Base-by-base conservation (phyloP, 1,284 basidiomycete genomes). In the Ustilago sp. region DNA sequence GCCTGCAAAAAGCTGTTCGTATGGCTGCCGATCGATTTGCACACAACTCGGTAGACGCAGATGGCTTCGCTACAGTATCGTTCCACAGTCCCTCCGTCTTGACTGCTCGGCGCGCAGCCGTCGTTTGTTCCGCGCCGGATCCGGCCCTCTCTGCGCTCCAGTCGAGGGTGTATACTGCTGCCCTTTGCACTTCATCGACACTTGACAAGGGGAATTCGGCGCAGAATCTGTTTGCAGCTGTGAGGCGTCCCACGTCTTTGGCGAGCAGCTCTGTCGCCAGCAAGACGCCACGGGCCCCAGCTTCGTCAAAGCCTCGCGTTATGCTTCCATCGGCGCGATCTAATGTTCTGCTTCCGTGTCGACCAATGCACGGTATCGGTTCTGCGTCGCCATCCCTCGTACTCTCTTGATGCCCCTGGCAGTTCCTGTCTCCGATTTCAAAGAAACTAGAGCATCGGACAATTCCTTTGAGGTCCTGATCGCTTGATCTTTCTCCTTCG, bases 1-100 rank as follows among this genome's bases (percentile, higher is more conserved):
- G 69, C 13, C 63, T 72, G 17, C 51, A 39, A 43, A 50, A 12
- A 6, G 69, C 69, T 6, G 57, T 72, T 19, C 60, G 53, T 13
- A 35, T 60, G n/a, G 69, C 69, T 47, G 69, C 69, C n/a, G 60
- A 72, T 38, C 69, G 64, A 12, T 60, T 59, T 47, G 69, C 69
- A 5, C 23, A 52, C n/a, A 32, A 67, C 31, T 41, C 57, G 17
- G 48, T 72, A 13, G 64, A 72, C 41, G 57, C 57, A 17, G 56
- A 34, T 8, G 64, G 69, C 32, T 67, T 63, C 39, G 69, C 64
- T 19, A 67, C 64, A 45, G 39, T 72, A 4, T 38, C 69, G 31
- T 38, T 67, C 19, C 11, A 19, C 17, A n/a, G 19, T n/a, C 19
- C 34, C 15, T 17, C 2, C 56, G 8, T 9, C 39, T 45, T 11